Base-by-base conservation (phyloP, 139 green algal genomes). In the Picochlorum sp. region DNA sequence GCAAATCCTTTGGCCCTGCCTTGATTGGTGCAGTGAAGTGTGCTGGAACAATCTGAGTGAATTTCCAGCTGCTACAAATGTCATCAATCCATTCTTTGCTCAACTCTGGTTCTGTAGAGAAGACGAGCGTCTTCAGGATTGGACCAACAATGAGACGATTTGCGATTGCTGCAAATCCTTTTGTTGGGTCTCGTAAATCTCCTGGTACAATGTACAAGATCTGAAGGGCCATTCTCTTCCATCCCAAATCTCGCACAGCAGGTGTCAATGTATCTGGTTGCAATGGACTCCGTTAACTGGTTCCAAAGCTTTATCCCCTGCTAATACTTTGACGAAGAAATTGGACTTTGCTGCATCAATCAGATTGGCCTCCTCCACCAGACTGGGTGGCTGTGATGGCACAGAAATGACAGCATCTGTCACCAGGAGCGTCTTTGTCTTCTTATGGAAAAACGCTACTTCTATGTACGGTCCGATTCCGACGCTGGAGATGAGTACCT, bases 101-200 rank as follows among this genome's bases (percentile, higher is more conserved):
- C 20, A 54, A 45, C 2, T 45, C 49, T 21, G 59, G 62, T 13
- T 26, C 72, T 44, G 94, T 96, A 60, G 54, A 74, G 72, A 95
- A 98, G 18, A 97, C 91, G 9, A 97, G 80, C 3, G 76, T 90
- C 57, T 83, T 71, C 14, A 98, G 79, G 32, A 98, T 88, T 14
- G 92, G 92, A 0, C 83, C 86, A 7, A 95, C 86, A 2, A 97
- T 81, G 9, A 97, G 79, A 11, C 70, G 65, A 37, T 86, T 65
- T 24, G 72, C 76, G 7, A 98, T 67, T 4, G 81, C 79, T 7
- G 61, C 44, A 62, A 95, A 96, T 0, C 71, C 60, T 41, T 54
- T 59, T 26, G 10, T 60, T 1, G 90, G 90, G n/a, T 84, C 69
- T 5, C 91, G 61, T 47, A 97, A 75, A 59, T 92, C 74, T 9